Percentiles rank a stretch among this genome's conserved stretches.
Conservation (phyloP, 768 basidiomycete species). For the Auriscalpium vulgare region DNA sequence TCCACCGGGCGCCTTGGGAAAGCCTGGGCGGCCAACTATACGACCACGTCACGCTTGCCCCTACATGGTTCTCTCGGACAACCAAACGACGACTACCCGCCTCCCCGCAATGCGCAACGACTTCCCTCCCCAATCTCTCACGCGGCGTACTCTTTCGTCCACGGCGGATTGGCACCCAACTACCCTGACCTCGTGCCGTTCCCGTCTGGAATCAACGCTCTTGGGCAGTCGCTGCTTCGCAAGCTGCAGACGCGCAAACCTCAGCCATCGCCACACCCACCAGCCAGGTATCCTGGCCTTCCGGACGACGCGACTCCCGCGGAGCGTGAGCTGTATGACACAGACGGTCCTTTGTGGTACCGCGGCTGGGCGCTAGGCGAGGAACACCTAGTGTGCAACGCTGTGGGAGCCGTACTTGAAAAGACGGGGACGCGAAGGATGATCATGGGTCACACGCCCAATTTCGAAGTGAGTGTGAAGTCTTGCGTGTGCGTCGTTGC, state of each 20-base stretch:
- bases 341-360: conserved; percentile 89
- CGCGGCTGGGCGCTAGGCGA: conserved; percentile 81
- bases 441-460: conserved; percentile 96
- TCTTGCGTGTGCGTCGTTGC: not conserved
- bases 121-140: conserved; percentile 47
- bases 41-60: conserved; percentile 72
- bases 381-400: conserved; percentile 61
- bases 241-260: conserved; percentile 62
- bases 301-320: conserved; percentile 56
- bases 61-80: conserved; percentile 63
- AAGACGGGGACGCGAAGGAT: conserved; percentile 78
- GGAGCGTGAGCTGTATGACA: conserved; percentile 64
- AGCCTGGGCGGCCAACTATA: conserved; percentile 83
- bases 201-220: conserved; percentile 71
- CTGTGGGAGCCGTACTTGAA: conserved; percentile 62
- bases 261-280: conserved; percentile 74
- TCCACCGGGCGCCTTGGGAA: conserved; percentile 70
- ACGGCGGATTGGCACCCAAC: conserved; percentile 80
- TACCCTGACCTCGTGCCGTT: conserved; percentile 75
- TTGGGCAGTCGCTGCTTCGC: conserved; percentile 60
- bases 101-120: conserved; percentile 33
- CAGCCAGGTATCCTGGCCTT: conserved; percentile 62
- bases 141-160: conserved; percentile 85
- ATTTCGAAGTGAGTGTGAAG: conserved; percentile 51
- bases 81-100: conserved; percentile 46